Evolutionary conservation across 2,329 filamentous ascomycete genomes (phyloP).

Genomic region (Bipolaris oryzae): DNA sequence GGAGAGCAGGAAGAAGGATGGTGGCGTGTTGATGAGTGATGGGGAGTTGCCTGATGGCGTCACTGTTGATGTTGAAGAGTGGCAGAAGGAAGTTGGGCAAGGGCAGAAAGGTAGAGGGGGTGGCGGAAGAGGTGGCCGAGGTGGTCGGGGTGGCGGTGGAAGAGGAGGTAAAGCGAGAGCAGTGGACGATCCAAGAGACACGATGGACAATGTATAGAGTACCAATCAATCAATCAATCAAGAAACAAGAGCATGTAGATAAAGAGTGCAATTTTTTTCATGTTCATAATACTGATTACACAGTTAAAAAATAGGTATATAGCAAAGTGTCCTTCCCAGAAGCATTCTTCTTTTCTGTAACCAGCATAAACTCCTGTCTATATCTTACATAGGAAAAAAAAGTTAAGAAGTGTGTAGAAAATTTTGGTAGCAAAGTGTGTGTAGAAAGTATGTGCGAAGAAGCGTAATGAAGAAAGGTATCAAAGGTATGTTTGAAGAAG

Average conservation of each 20-base stretch:
- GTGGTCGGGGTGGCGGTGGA: conserved; percentile 26
- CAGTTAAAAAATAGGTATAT: conserved; percentile 8
- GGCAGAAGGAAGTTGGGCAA: conserved; percentile 41
- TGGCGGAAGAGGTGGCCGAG: conserved; percentile 12
- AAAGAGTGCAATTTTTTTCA: not conserved
- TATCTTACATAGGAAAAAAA: not conserved
- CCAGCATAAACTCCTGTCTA: not conserved
- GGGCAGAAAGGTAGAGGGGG: conserved; percentile 30
- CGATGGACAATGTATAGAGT: conserved; percentile 25
- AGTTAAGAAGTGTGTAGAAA: not conserved
- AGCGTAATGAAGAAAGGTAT: too few species aligned
- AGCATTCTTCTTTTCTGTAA: not conserved
- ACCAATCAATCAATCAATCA: not conserved
- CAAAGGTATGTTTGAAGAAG: not conserved
- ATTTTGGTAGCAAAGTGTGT: not conserved
- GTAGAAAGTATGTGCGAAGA: not conserved
- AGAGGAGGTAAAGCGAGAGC: conserved; percentile 28
- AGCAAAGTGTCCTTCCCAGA: not conserved
- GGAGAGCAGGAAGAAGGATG: conserved; percentile 63
- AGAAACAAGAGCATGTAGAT: not conserved
- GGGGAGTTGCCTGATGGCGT: conserved; percentile 61
- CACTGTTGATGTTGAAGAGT: conserved; percentile 45
- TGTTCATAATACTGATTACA: not conserved
- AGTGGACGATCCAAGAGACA: conserved; percentile 32
- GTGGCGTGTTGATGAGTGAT: conserved; percentile 72